These are phyloP conservation scores for Monilinia fructigena DNA, from an alignment of 2,329 filamentous ascomycete genomes.

Conservation along the genomic window DNA sequence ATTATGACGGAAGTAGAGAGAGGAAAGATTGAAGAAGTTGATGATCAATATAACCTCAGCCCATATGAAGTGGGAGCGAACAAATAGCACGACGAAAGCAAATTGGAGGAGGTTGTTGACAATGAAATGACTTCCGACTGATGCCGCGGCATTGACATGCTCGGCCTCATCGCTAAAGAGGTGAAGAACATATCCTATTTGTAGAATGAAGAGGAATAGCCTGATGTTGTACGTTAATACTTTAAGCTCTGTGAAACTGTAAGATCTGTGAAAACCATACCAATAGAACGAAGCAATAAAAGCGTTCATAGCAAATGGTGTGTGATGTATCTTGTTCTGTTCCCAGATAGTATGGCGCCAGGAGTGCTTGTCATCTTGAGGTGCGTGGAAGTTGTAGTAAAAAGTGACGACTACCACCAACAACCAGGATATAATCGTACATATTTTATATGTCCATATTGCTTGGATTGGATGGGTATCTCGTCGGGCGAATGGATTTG, in stretches of 20 bases:
- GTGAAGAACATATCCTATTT: constrained; percentile 72
- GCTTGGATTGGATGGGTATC: constrained; percentile 61
- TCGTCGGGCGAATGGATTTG: constrained; percentile 74
- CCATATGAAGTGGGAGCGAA: constrained; percentile 70
- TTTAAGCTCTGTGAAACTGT: neutral
- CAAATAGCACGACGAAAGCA: constrained; percentile 80
- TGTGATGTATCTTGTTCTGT: constrained; percentile 64
- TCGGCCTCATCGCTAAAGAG: constrained; percentile 68
- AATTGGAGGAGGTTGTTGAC: constrained; percentile 81
- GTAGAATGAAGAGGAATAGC: constrained; percentile 71
- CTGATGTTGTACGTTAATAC: constrained; percentile 43
- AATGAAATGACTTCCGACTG: constrained; percentile 82
- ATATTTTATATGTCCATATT: constrained; percentile 71
- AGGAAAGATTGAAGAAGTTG: constrained; percentile 79
- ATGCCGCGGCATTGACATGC: constrained; percentile 66
- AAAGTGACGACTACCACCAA: constrained; percentile 69
- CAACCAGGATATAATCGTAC: constrained; percentile 73
- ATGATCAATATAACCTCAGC: constrained; percentile 72
- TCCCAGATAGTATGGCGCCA: constrained; percentile 67
- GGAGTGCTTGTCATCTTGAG: constrained; percentile 56
- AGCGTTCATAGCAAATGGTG: constrained; percentile 73
- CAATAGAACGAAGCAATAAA: constrained; percentile 71
- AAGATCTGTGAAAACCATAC: constrained; percentile 45
- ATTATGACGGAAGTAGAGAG: constrained; percentile 77
- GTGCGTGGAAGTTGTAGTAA: constrained; percentile 68